A percentile compares a stretch with the other conserved stretches of the same genome.
These are phyloP conservation scores for Pilatotrama ljubarskyi DNA, from an alignment of 768 basidiomycete genomes.

Conservation along the genomic window DNA sequence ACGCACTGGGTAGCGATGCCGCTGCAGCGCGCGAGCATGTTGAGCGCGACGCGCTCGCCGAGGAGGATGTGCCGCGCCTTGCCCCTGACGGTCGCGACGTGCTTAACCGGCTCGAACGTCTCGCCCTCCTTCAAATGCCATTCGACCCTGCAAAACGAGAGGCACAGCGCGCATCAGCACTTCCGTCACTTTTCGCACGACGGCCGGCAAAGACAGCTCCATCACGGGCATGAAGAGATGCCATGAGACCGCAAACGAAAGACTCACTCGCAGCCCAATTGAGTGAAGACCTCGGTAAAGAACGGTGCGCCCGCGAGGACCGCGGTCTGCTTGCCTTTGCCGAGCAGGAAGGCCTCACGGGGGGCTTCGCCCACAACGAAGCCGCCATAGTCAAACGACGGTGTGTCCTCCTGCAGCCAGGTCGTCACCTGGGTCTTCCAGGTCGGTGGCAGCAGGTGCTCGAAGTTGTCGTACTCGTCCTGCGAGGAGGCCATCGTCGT, in stretches of 20 bases:
- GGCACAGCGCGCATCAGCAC: neutral
- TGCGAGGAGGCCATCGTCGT: constrained; percentile 7
- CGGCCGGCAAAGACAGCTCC: neutral
- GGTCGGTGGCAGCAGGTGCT: constrained; percentile 86
- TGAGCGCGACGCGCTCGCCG: constrained; percentile 91
- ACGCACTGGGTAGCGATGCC: constrained; percentile 94
- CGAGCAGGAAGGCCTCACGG: constrained; percentile 85
- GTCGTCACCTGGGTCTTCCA: constrained; percentile 80
- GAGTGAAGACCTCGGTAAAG: constrained; percentile 88
- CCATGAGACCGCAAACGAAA: neutral
- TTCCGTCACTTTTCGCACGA: neutral
- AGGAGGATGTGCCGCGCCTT: constrained; percentile 85
- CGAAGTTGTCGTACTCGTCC: constrained; percentile 31
- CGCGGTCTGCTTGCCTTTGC: constrained; percentile 77
- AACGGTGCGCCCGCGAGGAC: constrained; percentile 96
- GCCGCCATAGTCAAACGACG: constrained; percentile 95
- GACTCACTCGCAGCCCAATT: constrained; percentile 87
- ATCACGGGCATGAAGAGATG: neutral
- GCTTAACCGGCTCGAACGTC: constrained; percentile 73
- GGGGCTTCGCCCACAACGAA: constrained; percentile 92
- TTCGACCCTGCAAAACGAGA: constrained; percentile 63
- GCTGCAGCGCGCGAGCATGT: constrained; percentile 91
- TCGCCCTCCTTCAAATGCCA: constrained; percentile 92
- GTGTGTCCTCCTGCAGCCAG: constrained; percentile 94
- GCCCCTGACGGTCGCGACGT: constrained; percentile 89